Evolutionary conservation across 108 stramenopile genomes (phyloP).

Genomic region (Fragilaria radians): DNA sequence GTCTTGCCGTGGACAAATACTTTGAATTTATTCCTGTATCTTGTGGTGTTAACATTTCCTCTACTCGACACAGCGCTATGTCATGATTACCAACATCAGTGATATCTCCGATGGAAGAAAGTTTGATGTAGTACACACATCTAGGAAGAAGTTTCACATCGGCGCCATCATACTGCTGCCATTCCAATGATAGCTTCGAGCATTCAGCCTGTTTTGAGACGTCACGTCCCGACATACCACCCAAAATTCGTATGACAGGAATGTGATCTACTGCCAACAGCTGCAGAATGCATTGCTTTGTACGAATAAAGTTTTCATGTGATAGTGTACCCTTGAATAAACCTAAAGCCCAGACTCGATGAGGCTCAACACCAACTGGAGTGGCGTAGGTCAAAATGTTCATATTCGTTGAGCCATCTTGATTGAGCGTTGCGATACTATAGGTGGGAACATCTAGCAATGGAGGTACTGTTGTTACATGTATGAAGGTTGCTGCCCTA

Average conservation of each 20-base stretch:
- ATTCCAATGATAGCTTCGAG: slow-evolving; percentile 30
- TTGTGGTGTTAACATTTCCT: slow-evolving; percentile 27
- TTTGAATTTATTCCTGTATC: slow-evolving; percentile 5
- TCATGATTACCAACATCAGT: slow-evolving; percentile 72
- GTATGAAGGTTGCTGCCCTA: slow-evolving; percentile 4
- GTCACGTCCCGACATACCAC: slow-evolving; percentile 56
- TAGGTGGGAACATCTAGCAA: slow-evolving; percentile 71
- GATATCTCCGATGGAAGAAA: slow-evolving; percentile 35
- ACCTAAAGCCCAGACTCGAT: slow-evolving; percentile 67
- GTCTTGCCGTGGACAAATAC: slow-evolving; percentile 30
- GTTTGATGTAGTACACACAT: slow-evolving; percentile 49
- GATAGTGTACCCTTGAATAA: slow-evolving; percentile 63
- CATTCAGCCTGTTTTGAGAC: slow-evolving; percentile 50
- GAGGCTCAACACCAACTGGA: slow-evolving; percentile 59
- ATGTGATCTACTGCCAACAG: slow-evolving; percentile 45
- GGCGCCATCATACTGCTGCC: slow-evolving; percentile 16
- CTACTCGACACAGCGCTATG: slow-evolving; percentile 54
- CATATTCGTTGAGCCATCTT: slow-evolving; percentile 22
- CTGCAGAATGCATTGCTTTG: slow-evolving; percentile 53
- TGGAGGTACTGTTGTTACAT: slow-evolving; percentile 37
- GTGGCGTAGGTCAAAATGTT: slow-evolving; percentile 77
- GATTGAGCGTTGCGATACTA: slow-evolving; percentile 53
- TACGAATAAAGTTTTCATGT: slow-evolving; percentile 54
- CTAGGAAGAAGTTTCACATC: slow-evolving; percentile 44
- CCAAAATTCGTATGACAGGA: slow-evolving; percentile 41